Percentiles rank a stretch among this genome's conserved stretches.
These are phyloP conservation scores for Dalechampia spathulata DNA, from an alignment of 441 rosid species.

Conservation along the genomic window DNA sequence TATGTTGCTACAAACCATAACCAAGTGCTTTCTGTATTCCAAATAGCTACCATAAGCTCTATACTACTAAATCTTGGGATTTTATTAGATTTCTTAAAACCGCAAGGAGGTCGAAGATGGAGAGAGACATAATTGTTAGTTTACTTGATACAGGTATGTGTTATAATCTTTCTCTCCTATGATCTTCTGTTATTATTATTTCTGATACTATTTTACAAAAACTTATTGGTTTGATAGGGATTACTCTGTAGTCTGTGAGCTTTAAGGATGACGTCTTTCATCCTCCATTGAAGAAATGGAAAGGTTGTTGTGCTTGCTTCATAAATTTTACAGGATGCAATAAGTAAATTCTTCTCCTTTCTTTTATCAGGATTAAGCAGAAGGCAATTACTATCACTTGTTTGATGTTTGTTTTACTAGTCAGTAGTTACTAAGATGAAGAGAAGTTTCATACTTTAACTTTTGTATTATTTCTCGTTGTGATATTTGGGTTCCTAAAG, in stretches of 20 bases:
- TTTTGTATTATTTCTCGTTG: no score
- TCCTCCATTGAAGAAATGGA: slow-evolving; percentile 74
- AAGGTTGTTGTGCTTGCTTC: slow-evolving; percentile 53
- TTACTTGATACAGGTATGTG: slow-evolving; percentile 68
- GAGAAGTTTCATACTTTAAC: no score
- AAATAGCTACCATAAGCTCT: slow-evolving; percentile 57
- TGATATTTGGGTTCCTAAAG: slow-evolving; percentile 29
- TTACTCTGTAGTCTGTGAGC: slow-evolving; percentile 78
- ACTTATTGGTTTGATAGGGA: slow-evolving; percentile 34
- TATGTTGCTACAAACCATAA: no score
- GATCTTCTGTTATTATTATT: not conserved
- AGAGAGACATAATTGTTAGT: slow-evolving; percentile 62
- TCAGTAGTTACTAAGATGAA: no score
- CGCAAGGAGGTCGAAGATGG: slow-evolving; percentile 43
- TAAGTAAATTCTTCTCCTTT: slow-evolving; percentile 34
- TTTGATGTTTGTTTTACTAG: no score
- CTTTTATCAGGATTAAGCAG: not conserved
- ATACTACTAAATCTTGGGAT: slow-evolving; percentile 89
- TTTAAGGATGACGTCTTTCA: slow-evolving; percentile 58
- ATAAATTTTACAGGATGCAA: slow-evolving; percentile 89
- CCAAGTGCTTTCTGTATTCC: slow-evolving; percentile 44
- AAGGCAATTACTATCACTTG: not conserved
- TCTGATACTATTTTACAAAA: not conserved
- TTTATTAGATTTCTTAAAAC: slow-evolving; percentile 65
- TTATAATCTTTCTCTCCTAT: no score